phyloP scores from a whole-genome alignment of 495 filamentous ascomycete species.

The Neurospora cerealis region DNA sequence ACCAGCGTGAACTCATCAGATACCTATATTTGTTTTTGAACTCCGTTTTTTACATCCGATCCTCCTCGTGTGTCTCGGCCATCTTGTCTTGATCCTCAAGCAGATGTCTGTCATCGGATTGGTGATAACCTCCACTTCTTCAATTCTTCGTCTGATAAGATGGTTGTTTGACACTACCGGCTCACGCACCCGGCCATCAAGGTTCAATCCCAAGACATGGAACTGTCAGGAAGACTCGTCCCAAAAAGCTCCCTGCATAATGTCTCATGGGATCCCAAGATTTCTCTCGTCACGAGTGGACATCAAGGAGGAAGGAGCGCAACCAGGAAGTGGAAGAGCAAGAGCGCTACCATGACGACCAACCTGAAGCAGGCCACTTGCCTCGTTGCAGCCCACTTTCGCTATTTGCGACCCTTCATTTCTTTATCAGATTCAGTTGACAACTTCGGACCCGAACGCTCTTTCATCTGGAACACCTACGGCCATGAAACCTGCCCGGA shows the following conservation, averaged over 20 bases:
- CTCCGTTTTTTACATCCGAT: not conserved
- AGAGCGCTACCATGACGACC: not conserved
- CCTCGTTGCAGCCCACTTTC: not conserved
- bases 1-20: not conserved
- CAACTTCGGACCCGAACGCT: not conserved
- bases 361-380: not conserved
- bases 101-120: not conserved
- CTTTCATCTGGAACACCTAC: not conserved
- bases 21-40: not conserved
- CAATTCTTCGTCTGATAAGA: not conserved
- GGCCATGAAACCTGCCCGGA: not conserved
- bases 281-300: not conserved
- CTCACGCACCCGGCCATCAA: not conserved
- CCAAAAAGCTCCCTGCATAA: not conserved
- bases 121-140: not conserved
- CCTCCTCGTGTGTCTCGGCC: not conserved
- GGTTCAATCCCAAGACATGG: not conserved
- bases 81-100: not conserved
- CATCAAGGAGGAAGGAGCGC: not conserved
- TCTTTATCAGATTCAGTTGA: not conserved
- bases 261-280: not conserved
- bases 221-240: not conserved
- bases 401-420: not conserved
- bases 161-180: not conserved
- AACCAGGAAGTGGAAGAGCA: not conserved